Conservation (phyloP, 257 asterid genomes). For the Nicotiana sylvestris region DNA sequence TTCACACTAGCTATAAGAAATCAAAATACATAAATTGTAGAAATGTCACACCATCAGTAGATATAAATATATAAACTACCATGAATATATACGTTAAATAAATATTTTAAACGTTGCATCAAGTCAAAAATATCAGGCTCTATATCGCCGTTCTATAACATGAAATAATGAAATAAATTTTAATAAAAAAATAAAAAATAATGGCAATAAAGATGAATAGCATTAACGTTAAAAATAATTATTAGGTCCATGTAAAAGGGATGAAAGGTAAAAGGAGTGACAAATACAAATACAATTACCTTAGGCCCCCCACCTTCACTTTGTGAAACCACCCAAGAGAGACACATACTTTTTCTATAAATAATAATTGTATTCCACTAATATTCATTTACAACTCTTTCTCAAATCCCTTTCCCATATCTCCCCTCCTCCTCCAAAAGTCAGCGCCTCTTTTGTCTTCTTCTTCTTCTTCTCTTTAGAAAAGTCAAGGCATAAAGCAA, state of each 20-base stretch:
- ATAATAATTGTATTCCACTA: neutral
- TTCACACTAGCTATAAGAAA: too few relatives aligned
- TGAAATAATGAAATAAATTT: too few relatives aligned
- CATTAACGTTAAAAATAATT: too few relatives aligned
- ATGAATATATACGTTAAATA: too few relatives aligned
- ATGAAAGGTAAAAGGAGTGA: neutral
- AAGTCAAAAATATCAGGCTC: too few relatives aligned
- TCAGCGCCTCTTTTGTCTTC: slow-evolving; percentile 63
- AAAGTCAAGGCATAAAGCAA: slow-evolving; percentile 5
- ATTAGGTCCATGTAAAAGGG: too few relatives aligned
- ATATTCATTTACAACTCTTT: neutral
- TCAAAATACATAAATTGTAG: too few relatives aligned
- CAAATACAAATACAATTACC: neutral
- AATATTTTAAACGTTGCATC: too few relatives aligned
- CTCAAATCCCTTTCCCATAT: neutral
- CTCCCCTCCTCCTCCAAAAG: slow-evolving; percentile 28
- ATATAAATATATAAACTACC: too few relatives aligned
- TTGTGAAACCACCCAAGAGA: slow-evolving; percentile 4
- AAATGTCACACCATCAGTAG: too few relatives aligned
- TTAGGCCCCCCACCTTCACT: neutral
- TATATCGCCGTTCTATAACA: too few relatives aligned
- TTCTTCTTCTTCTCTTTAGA: neutral
- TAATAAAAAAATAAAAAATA: too few relatives aligned
- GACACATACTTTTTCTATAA: neutral
- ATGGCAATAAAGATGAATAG: neutral